Evolutionary conservation across 1,139 yeast genomes (phyloP), one percentile per base, ranked within the genome.

Genomic region (Blastobotrys indianensis): DNA sequence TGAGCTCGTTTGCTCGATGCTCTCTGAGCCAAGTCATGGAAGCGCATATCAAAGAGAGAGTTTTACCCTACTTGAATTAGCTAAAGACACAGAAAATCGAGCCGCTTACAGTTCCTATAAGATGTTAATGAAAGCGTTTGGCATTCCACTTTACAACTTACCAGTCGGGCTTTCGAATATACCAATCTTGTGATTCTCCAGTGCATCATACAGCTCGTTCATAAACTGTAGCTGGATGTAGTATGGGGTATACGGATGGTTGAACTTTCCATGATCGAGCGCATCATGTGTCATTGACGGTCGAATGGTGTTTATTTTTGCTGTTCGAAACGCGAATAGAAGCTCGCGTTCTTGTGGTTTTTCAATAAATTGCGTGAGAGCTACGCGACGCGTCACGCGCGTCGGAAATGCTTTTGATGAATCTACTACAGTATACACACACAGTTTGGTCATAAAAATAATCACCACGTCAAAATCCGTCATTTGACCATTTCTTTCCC

Each of bases 81-180:
- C 20, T 12, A 29, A 10, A 44, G n/a, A n/a, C n/a, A n/a, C n/a
- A n/a, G n/a, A n/a, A n/a, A n/a, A n/a, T n/a, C n/a, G n/a, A n/a
- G n/a, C n/a, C n/a, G n/a, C 53, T 37, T 42, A 51, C 54, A 15
- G 58, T 54, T 36, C 58, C 58, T 54, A 41, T 6, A 20, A 36
- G 17, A 20, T 5, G 5, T 23, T 23, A 11, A 17, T n/a, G 10
- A 32, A 6, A 9, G 2, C 16, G 25, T 20, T 20, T 4, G 25
- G 4, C 6, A 20, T 20, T 20, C 25, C 4, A 7, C 25, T 12
- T 17, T 6, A 32, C n/a, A 7, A 36, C 46, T 94, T 85, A 2
- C 97, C 98, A 0, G 98, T 90, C 0, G 98, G 97, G 52, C 94
- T 83, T 62, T 90, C 97, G 58, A 90, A 84, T 6, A 90, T 70